Evolutionary conservation across 1,284 basidiomycete genomes (phyloP), one percentile per base, ranked within the genome.

Genomic region (Cutaneotrichosporon sp.): DNA sequence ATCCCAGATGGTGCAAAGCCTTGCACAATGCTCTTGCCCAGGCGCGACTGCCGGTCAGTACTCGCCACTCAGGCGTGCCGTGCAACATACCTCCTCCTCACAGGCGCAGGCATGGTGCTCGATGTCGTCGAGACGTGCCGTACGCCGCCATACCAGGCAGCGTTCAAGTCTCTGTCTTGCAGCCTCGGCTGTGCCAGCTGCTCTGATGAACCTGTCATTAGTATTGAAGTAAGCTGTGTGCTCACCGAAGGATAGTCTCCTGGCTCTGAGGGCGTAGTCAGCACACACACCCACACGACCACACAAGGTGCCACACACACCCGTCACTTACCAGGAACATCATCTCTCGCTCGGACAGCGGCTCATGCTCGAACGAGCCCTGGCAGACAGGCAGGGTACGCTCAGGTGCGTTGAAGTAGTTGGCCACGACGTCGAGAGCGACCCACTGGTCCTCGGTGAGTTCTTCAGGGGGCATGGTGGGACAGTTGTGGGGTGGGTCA

Each of bases 291-390:
- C n/a, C n/a, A n/a, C n/a, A n/a, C n/a, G n/a, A n/a, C n/a, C n/a
- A n/a, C n/a, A 20, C 17, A 15, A 21, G 10, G 9, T 3, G 22
- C 14, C 23, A n/a, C n/a, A n/a, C 37, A 13, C 14, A 5, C 13
- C 14, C 14, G 8, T n/a, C 20, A 51, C 68, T 52, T 49, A 72
- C 70, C 45, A 72, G 58, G 46, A 62, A 70, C 65, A 72, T 72
- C 65, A 68, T 65, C 58, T 72, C 70, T 37, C 66, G 55, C 52
- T 69, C 66, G 4, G 36, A 56, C 39, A 72, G 46, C 15, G 44
- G 42, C 2, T 47, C 33, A 17, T 38, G 55, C 48, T 62, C 62
- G 17, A 49, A 48, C 8, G 17, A 37, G 18, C 46, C 49, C 35
- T 62, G 57, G 4, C 45, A 54, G 22, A 58, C 39, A 5, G 65